These are phyloP conservation scores for Boletus vermiculosoides DNA, from an alignment of 768 basidiomycete genomes.

Conservation along the genomic window DNA sequence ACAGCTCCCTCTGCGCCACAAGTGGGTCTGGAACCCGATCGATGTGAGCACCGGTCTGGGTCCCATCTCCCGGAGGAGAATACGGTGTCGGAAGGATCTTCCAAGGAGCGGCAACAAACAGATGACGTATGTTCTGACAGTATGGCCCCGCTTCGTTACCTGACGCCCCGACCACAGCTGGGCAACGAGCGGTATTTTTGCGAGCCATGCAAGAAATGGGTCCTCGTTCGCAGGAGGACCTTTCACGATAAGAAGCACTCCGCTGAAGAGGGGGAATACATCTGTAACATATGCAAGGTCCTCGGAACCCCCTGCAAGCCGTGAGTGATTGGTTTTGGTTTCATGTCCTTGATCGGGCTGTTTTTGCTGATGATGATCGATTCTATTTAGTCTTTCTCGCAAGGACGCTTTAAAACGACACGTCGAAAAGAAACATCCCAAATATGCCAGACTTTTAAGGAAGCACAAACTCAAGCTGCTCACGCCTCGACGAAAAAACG, in stretches of 20 bases:
- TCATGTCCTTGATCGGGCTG: background rate
- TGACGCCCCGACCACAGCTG: background rate
- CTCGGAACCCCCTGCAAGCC: background rate
- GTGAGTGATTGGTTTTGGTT: background rate
- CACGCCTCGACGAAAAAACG: background rate
- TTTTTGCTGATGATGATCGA: background rate
- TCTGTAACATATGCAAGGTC: background rate
- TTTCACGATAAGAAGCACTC: background rate
- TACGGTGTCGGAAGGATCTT: no score
- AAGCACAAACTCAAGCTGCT: background rate
- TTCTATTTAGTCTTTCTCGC: background rate
- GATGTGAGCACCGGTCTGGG: background rate
- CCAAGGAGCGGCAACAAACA: background rate
- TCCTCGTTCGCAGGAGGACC: background rate
- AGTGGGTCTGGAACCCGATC: background rate
- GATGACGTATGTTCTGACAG: background rate
- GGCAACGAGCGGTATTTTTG: background rate
- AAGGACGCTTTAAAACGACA: slow-evolving; percentile 7
- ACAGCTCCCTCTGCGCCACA: background rate
- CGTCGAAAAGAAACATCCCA: background rate
- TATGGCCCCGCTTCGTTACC: no score
- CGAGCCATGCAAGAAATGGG: background rate
- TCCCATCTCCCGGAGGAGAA: no score
- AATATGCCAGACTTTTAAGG: background rate
- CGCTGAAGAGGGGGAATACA: background rate